These are phyloP conservation scores for Staphylotrichum longicolle DNA, from an alignment of 495 filamentous ascomycete genomes.

Conservation along the genomic window DNA sequence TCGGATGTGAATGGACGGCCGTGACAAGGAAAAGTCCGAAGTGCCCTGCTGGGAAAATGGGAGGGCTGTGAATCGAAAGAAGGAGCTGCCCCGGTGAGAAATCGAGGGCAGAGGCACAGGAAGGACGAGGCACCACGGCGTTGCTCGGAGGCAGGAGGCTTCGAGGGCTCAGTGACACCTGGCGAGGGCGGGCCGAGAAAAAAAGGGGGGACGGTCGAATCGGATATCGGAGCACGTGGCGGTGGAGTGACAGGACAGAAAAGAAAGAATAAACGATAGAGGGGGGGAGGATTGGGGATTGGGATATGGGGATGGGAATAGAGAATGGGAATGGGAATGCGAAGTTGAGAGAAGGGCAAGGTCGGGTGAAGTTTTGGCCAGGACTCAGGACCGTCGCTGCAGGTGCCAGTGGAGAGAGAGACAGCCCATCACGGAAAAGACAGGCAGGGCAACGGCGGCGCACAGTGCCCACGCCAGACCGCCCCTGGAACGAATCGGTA, in stretches of 20 bases:
- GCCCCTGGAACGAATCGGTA: conserved; percentile 29
- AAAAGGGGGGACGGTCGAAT: conserved; percentile 19
- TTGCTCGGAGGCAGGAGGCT: conserved; percentile 17
- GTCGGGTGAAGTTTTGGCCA: conserved; percentile 26
- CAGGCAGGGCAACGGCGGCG: conserved; percentile 28
- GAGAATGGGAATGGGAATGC: conserved; percentile 31
- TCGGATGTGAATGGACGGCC: conserved; percentile 14
- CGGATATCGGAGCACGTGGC: conserved; percentile 21
- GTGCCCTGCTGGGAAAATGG: background rate
- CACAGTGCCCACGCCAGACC: conserved; percentile 19
- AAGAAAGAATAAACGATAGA: conserved; percentile 45
- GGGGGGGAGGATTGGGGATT: conserved; percentile 30
- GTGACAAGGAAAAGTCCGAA: conserved; percentile 20
- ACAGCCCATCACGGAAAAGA: conserved; percentile 10
- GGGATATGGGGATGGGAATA: conserved; percentile 35
- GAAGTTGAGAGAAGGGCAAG: conserved; percentile 28
- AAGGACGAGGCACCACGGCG: conserved; percentile 20
- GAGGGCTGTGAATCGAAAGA: conserved; percentile 28
- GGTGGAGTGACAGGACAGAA: conserved; percentile 28
- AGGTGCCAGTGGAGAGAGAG: background rate
- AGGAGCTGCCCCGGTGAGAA: conserved; percentile 8
- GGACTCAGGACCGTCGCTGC: background rate
- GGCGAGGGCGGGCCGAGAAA: conserved; percentile 4
- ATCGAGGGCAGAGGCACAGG: conserved; percentile 20
- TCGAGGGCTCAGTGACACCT: conserved; percentile 11